Conservation (phyloP, 176 grass and related monocot species). For the Zea mays region DNA sequence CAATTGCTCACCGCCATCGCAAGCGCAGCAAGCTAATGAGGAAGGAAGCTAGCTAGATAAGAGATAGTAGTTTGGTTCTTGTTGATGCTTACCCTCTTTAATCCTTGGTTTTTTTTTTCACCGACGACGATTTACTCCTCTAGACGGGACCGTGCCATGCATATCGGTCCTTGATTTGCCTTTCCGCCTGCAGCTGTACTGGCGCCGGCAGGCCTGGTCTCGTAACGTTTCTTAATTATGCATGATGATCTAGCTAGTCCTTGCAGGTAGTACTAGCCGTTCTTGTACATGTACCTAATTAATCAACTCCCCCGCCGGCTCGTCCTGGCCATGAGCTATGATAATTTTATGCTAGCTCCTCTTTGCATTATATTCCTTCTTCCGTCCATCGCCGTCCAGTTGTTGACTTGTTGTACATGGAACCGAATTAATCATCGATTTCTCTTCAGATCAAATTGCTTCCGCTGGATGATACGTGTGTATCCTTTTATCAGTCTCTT, state of each 20-base stretch:
- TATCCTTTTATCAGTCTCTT: too few species aligned
- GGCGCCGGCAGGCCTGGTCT: conserved; percentile 16
- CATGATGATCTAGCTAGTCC: conserved; percentile 34
- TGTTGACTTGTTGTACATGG: too few species aligned
- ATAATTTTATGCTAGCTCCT: conserved; percentile 56
- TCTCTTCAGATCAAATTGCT: too few species aligned
- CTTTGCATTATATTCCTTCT: background rate
- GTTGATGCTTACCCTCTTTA: conserved; percentile 42
- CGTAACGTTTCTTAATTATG: conserved; percentile 21
- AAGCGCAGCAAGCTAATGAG: background rate
- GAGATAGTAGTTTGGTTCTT: conserved; percentile 41
- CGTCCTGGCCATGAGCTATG: conserved; percentile 43
- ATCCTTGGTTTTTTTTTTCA: background rate
- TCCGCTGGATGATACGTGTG: too few species aligned
- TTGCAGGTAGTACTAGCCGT: conserved; percentile 34
- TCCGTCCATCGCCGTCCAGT: background rate
- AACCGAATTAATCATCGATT: too few species aligned
- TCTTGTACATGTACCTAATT: conserved; percentile 58
- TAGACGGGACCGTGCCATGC: too few species aligned
- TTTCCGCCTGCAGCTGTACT: conserved; percentile 26
- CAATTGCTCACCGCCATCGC: background rate
- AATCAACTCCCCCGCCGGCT: background rate
- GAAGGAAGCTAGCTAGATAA: conserved; percentile 31
- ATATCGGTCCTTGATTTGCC: conserved; percentile 38
- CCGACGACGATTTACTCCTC: conserved; percentile 2